phyloP scores from a whole-genome alignment of 164 flowering plant genomes.

The Protea cynaroides region DNA sequence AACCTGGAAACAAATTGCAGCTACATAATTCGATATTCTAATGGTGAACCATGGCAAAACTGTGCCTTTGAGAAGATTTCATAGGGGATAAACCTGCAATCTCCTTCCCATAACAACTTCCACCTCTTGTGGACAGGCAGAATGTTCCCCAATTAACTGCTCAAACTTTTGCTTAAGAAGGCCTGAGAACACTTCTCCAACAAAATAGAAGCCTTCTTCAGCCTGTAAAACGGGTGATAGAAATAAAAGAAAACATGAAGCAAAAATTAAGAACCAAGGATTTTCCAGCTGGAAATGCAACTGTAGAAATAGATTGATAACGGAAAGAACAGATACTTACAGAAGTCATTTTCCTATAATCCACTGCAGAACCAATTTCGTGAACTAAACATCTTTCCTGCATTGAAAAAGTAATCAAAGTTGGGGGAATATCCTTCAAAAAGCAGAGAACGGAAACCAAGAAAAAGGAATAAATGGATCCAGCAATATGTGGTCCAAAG shows the following conservation, averaged over 20 bases:
- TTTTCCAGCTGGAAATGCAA: not conserved
- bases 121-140: conserved; percentile 67
- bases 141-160: conserved; percentile 50
- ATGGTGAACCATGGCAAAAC: not conserved
- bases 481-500: not conserved
- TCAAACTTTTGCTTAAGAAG: conserved; percentile 68
- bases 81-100: conserved; percentile 45
- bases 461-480: conserved; percentile 1
- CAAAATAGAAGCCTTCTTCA: conserved; percentile 79
- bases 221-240: conserved; percentile 45
- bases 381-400: conserved; percentile 89
- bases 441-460: not conserved
- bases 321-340: conserved; percentile 27
- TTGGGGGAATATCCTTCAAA: not conserved
- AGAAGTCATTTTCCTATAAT: conserved; percentile 89
- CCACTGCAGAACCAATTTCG: conserved; percentile 83
- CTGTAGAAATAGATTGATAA: not conserved
- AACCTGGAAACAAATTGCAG: conserved; percentile 37
- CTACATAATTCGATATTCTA: not conserved
- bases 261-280: not conserved
- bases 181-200: conserved; percentile 45
- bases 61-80: not conserved
- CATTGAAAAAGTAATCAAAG: conserved; percentile 17
- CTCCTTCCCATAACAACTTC: conserved; percentile 97
- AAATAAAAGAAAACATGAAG: conserved; percentile 6